A percentile compares a stretch with the other conserved stretches of the same genome.
These are phyloP conservation scores for Zoysia japonica DNA, from an alignment of 176 grass and related monocot species.

Conservation along the genomic window DNA sequence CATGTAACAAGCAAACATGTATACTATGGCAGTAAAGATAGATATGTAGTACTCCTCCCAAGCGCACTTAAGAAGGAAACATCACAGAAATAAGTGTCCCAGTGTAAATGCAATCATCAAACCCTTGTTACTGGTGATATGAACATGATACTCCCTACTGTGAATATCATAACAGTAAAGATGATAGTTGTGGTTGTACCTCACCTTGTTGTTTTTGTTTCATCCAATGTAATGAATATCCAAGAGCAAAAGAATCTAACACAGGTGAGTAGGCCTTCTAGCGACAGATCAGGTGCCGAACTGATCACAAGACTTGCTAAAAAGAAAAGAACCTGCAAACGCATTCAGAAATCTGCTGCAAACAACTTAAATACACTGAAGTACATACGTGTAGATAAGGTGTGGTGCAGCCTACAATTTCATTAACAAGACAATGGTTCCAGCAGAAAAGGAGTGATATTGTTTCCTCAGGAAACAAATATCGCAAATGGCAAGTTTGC, in stretches of 20 bases:
- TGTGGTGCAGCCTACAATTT: background rate
- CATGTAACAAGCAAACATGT: no score
- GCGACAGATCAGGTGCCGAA: no score
- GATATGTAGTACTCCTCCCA: background rate
- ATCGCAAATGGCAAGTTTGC: background rate
- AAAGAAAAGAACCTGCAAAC: no score
- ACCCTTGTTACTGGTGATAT: background rate
- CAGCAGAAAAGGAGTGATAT: constrained; percentile 3
- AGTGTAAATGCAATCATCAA: constrained; percentile 11
- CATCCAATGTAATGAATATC: no score
- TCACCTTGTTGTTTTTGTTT: no score
- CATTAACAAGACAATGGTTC: background rate
- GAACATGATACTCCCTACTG: background rate
- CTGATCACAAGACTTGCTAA: no score
- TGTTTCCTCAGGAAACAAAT: background rate
- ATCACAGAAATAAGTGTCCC: constrained; percentile 1
- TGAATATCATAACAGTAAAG: background rate
- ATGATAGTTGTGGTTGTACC: background rate
- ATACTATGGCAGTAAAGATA: background rate
- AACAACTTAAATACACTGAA: background rate
- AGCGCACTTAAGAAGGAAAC: background rate
- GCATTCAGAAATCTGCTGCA: no score
- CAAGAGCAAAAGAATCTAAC: no score
- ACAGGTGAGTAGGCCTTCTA: no score
- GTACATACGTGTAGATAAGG: background rate